phyloP scores from a whole-genome alignment of 2,329 filamentous ascomycete genomes.

The Fusarium miscanthi region DNA sequence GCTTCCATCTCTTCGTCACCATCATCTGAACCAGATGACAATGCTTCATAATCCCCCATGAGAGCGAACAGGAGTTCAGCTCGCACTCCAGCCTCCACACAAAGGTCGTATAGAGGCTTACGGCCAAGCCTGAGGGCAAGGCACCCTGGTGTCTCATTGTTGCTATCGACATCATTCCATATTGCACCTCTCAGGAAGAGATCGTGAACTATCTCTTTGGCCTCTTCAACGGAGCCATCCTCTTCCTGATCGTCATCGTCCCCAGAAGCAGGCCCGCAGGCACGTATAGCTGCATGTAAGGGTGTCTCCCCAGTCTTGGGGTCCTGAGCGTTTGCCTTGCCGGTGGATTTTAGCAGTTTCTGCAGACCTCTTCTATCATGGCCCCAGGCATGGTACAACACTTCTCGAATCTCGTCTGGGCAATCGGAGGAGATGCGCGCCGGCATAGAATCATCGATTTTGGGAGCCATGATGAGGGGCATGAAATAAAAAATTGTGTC shows the following conservation, averaged over 20 bases:
- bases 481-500: slow-evolving; percentile 18
- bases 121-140: slow-evolving; percentile 78
- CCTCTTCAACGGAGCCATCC: slow-evolving; percentile 65
- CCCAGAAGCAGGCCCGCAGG: slow-evolving; percentile 63
- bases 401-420: slow-evolving; percentile 61
- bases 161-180: slow-evolving; percentile 93
- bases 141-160: slow-evolving; percentile 92
- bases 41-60: slow-evolving; percentile 82
- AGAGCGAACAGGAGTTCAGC: slow-evolving; percentile 88
- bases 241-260: slow-evolving; percentile 51
- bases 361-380: slow-evolving; percentile 75
- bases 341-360: slow-evolving; percentile 73
- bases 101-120: slow-evolving; percentile 78
- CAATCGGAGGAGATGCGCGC: slow-evolving; percentile 65
- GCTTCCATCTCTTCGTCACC: slow-evolving; percentile 62
- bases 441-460: slow-evolving; percentile 62
- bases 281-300: slow-evolving; percentile 89
- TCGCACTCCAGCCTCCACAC: slow-evolving; percentile 89
- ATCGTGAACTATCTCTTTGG: slow-evolving; percentile 75
- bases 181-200: slow-evolving; percentile 90
- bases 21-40: slow-evolving; percentile 68
- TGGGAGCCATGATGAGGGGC: slow-evolving; percentile 40
- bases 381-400: slow-evolving; percentile 66
- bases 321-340: slow-evolving; percentile 80
- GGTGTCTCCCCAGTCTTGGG: slow-evolving; percentile 86